Evolutionary conservation across 2,329 filamentous ascomycete species (phyloP).

Genomic region (Leptographium wingfieldii): DNA sequence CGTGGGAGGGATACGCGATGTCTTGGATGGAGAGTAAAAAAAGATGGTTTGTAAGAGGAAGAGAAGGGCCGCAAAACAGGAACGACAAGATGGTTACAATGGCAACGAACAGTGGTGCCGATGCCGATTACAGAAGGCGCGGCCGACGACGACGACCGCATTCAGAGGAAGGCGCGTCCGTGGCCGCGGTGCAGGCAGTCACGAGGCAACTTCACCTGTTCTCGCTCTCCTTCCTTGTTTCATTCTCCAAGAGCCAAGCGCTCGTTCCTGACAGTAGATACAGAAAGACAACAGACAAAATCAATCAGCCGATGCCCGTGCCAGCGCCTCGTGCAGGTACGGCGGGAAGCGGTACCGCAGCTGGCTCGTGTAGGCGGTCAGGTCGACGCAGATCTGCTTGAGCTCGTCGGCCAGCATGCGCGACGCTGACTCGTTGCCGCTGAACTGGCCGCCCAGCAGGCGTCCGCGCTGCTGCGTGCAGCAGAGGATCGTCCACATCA

Average conservation of each 20-base stretch:
- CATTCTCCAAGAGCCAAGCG: background rate
- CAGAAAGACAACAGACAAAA: background rate
- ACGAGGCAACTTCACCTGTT: background rate
- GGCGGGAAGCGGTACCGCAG: conserved; percentile 83
- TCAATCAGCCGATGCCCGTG: conserved; percentile 62
- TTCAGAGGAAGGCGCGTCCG: background rate
- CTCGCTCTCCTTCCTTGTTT: background rate
- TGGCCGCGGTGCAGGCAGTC: background rate
- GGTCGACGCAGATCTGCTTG: conserved; percentile 70
- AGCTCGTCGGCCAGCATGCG: conserved; percentile 56
- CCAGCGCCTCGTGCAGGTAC: conserved; percentile 77
- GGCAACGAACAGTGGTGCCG: no score
- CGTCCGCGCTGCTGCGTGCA: conserved; percentile 67
- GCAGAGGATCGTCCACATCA: conserved; percentile 87
- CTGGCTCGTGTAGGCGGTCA: conserved; percentile 89
- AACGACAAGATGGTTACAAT: background rate
- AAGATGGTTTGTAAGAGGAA: background rate
- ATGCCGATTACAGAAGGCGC: background rate
- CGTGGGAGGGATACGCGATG: background rate
- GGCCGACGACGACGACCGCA: background rate
- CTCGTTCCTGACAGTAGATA: background rate
- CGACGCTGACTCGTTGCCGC: conserved; percentile 54
- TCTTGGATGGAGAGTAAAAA: background rate
- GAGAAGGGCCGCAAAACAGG: background rate
- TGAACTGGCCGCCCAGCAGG: conserved; percentile 59